Evolutionary conservation across 768 basidiomycete genomes (phyloP), one percentile per base, ranked within the genome.

Genomic region (Leucosporidium yakuticum): DNA sequence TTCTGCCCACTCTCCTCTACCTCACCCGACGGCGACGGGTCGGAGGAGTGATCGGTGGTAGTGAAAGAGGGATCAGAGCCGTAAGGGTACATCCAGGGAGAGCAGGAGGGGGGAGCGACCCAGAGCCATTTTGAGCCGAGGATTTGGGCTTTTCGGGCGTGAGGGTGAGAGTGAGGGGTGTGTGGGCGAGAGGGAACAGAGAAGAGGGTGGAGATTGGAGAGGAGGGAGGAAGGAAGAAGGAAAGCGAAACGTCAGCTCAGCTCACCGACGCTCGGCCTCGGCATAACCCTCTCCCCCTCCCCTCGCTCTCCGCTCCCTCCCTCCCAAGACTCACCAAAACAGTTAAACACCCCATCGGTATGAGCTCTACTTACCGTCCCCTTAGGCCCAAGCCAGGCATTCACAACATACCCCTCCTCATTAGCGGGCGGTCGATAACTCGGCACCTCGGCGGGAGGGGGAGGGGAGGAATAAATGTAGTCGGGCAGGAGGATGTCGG

Each of bases 281-380:
- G n/a, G n/a, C n/a, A n/a, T n/a, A n/a, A n/a, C n/a, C n/a, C n/a
- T n/a, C 39, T 15, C 14, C 39, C 14, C 14, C 39, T 9, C 8
- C 39, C 39, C 39, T 15, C 6, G 39, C 39, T n/a, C n/a, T n/a
- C n/a, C n/a, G n/a, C n/a, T n/a, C n/a, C n/a, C 39, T 3, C 39
- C 17, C 39, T 12, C 34, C 19, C 4, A 17, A 14, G 20, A 74
- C 82, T 70, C 78, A 92, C 92, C 86, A 77, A 90, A 98, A 69
- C 88, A 83, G 77, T 99, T 99, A 80, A 85, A 90, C 79, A 87
- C 96, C 4, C 94, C 94, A 76, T 99, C 95, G 9, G 87, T 91
- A 79, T 99, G 96, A 0, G 95, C 91, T 3, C 94, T 95, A 14
- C 90, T 91, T 17, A 88, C 77, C 0, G 93, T 89, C 32, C 86